Evolutionary conservation across 2,329 filamentous ascomycete species (phyloP), one percentile per base, ranked within the genome.

Genomic region (Tolypocladium tropicale): DNA sequence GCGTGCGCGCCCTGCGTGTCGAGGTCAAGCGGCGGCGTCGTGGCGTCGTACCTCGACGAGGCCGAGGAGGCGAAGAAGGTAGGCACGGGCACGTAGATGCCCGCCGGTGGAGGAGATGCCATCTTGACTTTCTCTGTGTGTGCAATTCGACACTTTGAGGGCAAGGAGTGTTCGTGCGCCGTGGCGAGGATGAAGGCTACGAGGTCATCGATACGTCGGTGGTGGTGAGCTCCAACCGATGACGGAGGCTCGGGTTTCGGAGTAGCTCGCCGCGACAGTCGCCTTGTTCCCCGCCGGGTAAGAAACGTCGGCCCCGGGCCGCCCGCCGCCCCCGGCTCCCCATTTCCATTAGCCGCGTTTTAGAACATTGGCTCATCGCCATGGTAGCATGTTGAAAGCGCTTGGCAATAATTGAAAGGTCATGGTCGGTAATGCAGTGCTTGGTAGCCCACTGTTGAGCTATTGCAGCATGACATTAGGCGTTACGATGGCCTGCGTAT

Each of bases 81-180:
- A 6, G 83, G 83, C 48, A 84, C 76, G 48, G 80, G 80, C 57
- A 83, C 80, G 64, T 79, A 83, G 62, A 83, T 77, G 60, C 81
- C 81, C 51, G 76, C 73, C 49, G 76, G 74, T 32, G 79, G 78
- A 43, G 79, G 79, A 58, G 69, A 50, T 12, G 52, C 50, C 56
- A 56, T 56, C 23, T 36, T 23, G 4, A 18, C 11, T 28, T 25
- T 36, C 28, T 16, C 6, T 25, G 16, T 21, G 46, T n/a, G 28
- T 12, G 18, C 5, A 2, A 16, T 30, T 30, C 14, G 43, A 6
- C 16, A 30, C 21, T 23, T 1, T 37, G 43, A 32, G 46, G 25
- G 23, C 21, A 11, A n/a, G 36, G 34, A 14, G 34, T 28, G 18
- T 11, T 28, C 23, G 30, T 25, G 51, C 18, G 41, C 6, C 2